Evolutionary conservation across 805 yeast species (phyloP), one percentile per base, ranked within the genome.

Genomic region (Saturnispora gosingensis): DNA sequence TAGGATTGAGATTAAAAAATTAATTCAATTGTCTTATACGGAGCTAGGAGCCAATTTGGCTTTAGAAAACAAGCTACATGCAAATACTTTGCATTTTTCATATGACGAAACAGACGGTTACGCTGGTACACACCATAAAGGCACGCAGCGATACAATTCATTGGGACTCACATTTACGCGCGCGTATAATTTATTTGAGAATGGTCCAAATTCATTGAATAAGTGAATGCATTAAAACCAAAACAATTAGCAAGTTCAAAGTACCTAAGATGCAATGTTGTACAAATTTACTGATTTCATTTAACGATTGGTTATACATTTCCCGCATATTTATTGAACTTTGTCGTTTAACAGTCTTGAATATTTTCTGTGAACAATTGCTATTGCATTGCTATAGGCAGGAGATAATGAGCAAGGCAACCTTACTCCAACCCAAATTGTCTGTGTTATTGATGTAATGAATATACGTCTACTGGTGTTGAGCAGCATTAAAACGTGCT

Each of bases 91-190:
- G 22, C 25, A 1, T 5, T 34, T 43, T 42, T 7, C 35, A 7
- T 43, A 34, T 40, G 34, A 32, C 3, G 43, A 48, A 5, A 32
- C 38, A n/a, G 52, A 45, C 38, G 49, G 49, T 25, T 22, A 30
- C 13, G 32, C 34, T 3, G 35, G 36, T 27, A 36, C 43, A 35
- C 6, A 10, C 20, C 18, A 45, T 27, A 36, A 34, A 28, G 22
- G 44, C 9, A 22, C 24, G 25, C 24, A 28, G 11, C 16, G 35
- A 11, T 22, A 18, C 25, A 4, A 34, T 27, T 7, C 24, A 22
- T 25, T 44, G 3, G 27, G 8, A n/a, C n/a, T 38, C 25, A 38
- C 20, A 8, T 38, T 18, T 20, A 3, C 3, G 34, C 34, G 13
- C 15, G 2, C 28, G 9, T 6, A 25, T 25, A 25, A 25, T 7